Conservation (phyloP, 2,329 filamentous ascomycete species). For the Colletotrichum scovillei region DNA sequence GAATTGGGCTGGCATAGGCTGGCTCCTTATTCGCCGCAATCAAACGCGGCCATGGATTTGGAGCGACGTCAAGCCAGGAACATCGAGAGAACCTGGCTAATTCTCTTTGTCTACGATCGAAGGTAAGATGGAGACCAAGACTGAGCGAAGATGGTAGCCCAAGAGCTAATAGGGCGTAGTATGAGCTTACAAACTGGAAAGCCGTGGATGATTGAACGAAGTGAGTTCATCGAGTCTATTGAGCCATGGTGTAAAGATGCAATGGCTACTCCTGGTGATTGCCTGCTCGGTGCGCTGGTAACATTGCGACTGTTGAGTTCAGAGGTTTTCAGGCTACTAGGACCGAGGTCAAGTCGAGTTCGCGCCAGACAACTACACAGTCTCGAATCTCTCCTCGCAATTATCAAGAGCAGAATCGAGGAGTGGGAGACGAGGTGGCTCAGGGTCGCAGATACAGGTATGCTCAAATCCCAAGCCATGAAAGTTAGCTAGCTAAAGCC, state of each 20-base stretch:
- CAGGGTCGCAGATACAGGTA: slow-evolving; percentile 18
- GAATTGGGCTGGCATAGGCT: slow-evolving; percentile 51
- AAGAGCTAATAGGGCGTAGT: slow-evolving; percentile 35
- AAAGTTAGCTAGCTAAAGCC: neutral
- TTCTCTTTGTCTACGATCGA: slow-evolving; percentile 23
- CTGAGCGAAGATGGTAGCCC: rapidly evolving
- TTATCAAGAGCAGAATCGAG: slow-evolving; percentile 40
- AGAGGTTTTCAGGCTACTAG: slow-evolving; percentile 44
- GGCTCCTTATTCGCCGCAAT: slow-evolving; percentile 19
- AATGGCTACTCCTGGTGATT: slow-evolving; percentile 46
- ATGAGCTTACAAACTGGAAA: slow-evolving; percentile 54
- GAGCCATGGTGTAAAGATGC: slow-evolving; percentile 47
- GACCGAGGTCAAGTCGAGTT: slow-evolving; percentile 30
- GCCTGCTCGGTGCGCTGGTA: slow-evolving; percentile 50
- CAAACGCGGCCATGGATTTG: neutral
- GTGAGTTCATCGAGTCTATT: slow-evolving; percentile 48
- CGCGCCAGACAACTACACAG: slow-evolving; percentile 35
- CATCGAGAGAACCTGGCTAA: slow-evolving; percentile 20
- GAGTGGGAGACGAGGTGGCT: slow-evolving; percentile 40
- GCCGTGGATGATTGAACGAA: slow-evolving; percentile 54
- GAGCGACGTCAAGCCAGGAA: neutral
- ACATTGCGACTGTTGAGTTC: slow-evolving; percentile 49
- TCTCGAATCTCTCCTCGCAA: slow-evolving; percentile 40
- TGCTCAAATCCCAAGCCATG: neutral
- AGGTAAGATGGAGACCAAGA: neutral